Base-by-base conservation (phyloP, 805 yeast genomes). In the Wickerhamiella allomyrinae region DNA sequence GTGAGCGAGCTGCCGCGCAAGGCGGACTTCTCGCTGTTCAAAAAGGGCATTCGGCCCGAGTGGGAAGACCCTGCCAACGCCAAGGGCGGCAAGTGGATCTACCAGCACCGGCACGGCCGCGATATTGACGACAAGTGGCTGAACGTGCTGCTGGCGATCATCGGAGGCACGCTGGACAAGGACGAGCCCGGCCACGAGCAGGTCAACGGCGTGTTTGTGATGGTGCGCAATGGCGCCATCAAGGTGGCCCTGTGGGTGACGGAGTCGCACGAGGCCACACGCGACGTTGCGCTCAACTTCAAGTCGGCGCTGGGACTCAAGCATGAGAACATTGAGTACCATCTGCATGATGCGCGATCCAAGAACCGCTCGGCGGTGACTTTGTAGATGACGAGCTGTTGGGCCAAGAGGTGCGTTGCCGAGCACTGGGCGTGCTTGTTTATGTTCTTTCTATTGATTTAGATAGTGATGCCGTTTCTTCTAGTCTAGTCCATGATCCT, bases 171-270 rank as follows among this genome's bases (percentile, higher is more conserved):
- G 43, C 78, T 89, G 53, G 95, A 87, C 63, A 77, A 74, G 50
- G 91, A 82, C 59, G 80, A 74, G 48, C 86, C 77, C 51, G 82
- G 76, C 44, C 74, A 73, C 52, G 74, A 80, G 59, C 89, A 85
- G 67, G 91, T 91, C 51, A 87, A 83, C 61, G 98, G 98, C 58
- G 83, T 85, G 54, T 95, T 91, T 50, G 76, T 85, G 59, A 84
- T 83, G 62, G 77, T 82, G 56, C 82, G 95, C 71, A 79, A 76
- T 60, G 76, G 74, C 52, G 84, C 76, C 51, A 76, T 73, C 70
- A 81, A 85, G 65, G 73, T 89, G 61, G 89, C 93, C 58, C 69
- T 89, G 61, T 89, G 98, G 98, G 89, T 96, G 50, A 75, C 80
- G 55, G 74, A 77, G 53, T 66, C 65, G 53, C 66, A 63, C 42